Evolutionary conservation across 352 stramenopile genomes (phyloP), one percentile per base, ranked within the genome.

Genomic region (Pythium apleroticum): DNA sequence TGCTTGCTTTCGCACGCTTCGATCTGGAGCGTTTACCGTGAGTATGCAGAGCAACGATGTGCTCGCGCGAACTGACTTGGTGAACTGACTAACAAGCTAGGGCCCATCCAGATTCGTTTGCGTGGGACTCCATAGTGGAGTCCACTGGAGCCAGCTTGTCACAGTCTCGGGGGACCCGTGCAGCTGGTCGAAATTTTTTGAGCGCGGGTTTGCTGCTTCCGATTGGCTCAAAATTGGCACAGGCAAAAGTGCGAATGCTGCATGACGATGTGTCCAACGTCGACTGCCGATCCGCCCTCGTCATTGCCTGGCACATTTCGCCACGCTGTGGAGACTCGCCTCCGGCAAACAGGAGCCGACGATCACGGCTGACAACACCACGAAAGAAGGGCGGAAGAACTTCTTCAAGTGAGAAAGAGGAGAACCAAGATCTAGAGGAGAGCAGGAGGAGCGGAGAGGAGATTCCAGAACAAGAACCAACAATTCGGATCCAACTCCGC

Each of bases 121-220:
- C 30, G 30, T 35, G 30, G n/a, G n/a, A n/a, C n/a, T n/a, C n/a
- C n/a, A n/a, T n/a, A n/a, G n/a, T n/a, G n/a, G n/a, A n/a, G n/a
- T 33, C 30, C 30, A 33, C 30, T 33, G 4, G 12, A 39, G 33
- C 33, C 8, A 33, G 45, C 46, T 35, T 53, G 46, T 53, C 46
- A 53, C 46, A 53, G n/a, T 53, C 11, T 33, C 46, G 46, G 25
- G 46, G 46, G 46, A 33, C 4, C 22, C 4, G 5, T 27, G 41
- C 41, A 49, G 41, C 41, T 49, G 41, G 41, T 49, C 19, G 41
- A 25, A 33, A 49, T 17, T 28, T 28, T 49, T 49, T 49, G 41
- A 49, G 4, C 41, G 17, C 19, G n/a, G 28, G 28, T 28, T 28
- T 11, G 1, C 19, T 49, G n/a, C 20, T 11, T 20, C 22, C 14